Evolutionary conservation across 345 rosid species (phyloP).

Genomic region (Crucihimalaya himalaica): DNA sequence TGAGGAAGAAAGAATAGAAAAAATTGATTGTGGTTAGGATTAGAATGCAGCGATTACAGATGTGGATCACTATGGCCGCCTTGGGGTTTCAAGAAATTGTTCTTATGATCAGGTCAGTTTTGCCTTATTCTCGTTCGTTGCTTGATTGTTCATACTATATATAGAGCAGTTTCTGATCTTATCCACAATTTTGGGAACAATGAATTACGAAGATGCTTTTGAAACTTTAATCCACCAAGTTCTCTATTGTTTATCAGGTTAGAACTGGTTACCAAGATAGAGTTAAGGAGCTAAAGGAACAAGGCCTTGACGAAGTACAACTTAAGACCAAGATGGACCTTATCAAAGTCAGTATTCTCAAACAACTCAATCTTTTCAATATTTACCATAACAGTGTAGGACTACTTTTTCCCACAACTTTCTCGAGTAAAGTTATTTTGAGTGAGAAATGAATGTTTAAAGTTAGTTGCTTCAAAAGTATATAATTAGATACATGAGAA

Average conservation of each 20-base stretch:
- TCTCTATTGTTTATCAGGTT: constrained; percentile 42
- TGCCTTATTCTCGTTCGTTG: too few species aligned
- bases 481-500: too few species aligned
- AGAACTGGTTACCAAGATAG: constrained; percentile 51
- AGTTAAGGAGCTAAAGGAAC: constrained; percentile 52
- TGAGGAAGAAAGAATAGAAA: neutral
- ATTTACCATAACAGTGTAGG: neutral
- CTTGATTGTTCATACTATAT: neutral
- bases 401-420: too few species aligned
- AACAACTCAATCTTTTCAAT: neutral
- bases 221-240: neutral
- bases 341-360: constrained; percentile 49
- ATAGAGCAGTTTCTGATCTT: neutral
- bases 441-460: too few species aligned
- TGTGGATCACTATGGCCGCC: constrained; percentile 75
- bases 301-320: constrained; percentile 61
- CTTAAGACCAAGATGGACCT: constrained; percentile 50
- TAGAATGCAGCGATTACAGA: constrained; percentile 89
- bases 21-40: constrained; percentile 41
- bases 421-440: too few species aligned
- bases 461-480: too few species aligned
- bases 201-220: neutral
- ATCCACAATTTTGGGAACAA: neutral
- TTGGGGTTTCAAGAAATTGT: constrained; percentile 62
- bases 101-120: constrained; percentile 60